phyloP scores from a whole-genome alignment of 768 basidiomycete genomes.

The Serpula lacrymans region DNA sequence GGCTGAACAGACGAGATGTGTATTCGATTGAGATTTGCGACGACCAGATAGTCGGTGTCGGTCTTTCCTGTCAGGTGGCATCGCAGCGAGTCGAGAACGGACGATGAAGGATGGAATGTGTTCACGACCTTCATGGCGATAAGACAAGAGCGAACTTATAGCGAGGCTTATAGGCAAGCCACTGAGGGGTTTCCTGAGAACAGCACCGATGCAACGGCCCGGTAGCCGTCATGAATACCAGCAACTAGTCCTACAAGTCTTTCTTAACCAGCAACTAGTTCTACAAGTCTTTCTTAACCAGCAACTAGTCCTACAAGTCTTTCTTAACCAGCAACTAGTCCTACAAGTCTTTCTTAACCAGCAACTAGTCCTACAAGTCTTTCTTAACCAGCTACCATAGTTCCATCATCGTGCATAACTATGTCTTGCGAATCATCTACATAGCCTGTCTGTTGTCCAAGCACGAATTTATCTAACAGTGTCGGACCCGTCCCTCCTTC shows the following conservation, averaged over 20 bases:
- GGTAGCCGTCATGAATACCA: too few relatives aligned
- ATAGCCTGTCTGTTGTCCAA: slow-evolving; percentile 19
- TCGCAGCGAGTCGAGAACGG: slow-evolving; percentile 66
- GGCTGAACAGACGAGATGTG: slow-evolving; percentile 65
- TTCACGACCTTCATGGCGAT: slow-evolving; percentile 63
- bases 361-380: slow-evolving; percentile 22
- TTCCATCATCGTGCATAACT: slow-evolving; percentile 58
- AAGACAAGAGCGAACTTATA: too few relatives aligned
- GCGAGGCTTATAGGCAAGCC: too few relatives aligned
- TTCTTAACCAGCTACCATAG: slow-evolving; percentile 43
- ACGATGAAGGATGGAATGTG: slow-evolving; percentile 75
- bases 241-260: too few relatives aligned
- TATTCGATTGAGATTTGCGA: slow-evolving; percentile 63
- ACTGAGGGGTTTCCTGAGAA: too few relatives aligned
- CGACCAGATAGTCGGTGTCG: slow-evolving; percentile 59
- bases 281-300: too few relatives aligned
- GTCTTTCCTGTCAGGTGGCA: slow-evolving; percentile 52
- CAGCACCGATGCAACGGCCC: too few relatives aligned
- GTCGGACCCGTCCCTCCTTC: slow-evolving; percentile 30
- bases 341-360: too few relatives aligned
- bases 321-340: too few relatives aligned
- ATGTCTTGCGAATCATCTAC: slow-evolving; percentile 25
- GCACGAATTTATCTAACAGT: slow-evolving; percentile 49
- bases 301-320: too few relatives aligned
- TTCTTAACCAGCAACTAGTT: too few relatives aligned